phyloP scores from a whole-genome alignment of 2,329 filamentous ascomycete species.

The Colletotrichum sublineola region DNA sequence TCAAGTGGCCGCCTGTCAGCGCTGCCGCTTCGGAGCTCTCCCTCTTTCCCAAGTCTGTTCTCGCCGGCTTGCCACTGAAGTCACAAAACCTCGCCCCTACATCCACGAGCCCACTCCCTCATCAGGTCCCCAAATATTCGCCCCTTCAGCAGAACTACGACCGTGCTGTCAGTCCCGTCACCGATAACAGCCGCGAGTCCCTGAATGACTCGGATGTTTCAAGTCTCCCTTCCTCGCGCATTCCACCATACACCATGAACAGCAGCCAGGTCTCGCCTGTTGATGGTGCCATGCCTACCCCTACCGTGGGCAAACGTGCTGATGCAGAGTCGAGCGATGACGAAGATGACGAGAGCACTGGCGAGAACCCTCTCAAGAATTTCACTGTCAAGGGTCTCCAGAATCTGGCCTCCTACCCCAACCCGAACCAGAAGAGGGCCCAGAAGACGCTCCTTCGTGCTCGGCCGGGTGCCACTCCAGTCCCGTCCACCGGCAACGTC shows the following conservation, averaged over 20 bases:
- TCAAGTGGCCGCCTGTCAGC: conserved; percentile 55
- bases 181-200: conserved; percentile 20
- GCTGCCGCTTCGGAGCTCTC: conserved; percentile 49
- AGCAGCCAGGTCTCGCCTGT: conserved; percentile 43
- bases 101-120: conserved; percentile 41
- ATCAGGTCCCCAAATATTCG: conserved; percentile 57
- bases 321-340: conserved; percentile 46
- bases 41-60: conserved; percentile 53
- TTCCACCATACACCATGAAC: conserved; percentile 48
- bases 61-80: conserved; percentile 53
- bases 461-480: conserved; percentile 41
- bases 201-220: conserved; percentile 15
- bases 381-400: conserved; percentile 63
- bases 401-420: conserved; percentile 68
- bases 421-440: conserved; percentile 66
- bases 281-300: conserved; percentile 46
- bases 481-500: conserved; percentile 40
- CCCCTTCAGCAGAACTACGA: conserved; percentile 69
- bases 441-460: conserved; percentile 59
- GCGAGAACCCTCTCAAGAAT: conserved; percentile 52
- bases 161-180: conserved; percentile 60
- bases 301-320: conserved; percentile 40
- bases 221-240: conserved; percentile 45
- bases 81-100: conserved; percentile 45
- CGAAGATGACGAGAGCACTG: conserved; percentile 47